Conservation (phyloP, 371 early-diverging fungal genomes). For the Syncephalastrum racemosum region DNA sequence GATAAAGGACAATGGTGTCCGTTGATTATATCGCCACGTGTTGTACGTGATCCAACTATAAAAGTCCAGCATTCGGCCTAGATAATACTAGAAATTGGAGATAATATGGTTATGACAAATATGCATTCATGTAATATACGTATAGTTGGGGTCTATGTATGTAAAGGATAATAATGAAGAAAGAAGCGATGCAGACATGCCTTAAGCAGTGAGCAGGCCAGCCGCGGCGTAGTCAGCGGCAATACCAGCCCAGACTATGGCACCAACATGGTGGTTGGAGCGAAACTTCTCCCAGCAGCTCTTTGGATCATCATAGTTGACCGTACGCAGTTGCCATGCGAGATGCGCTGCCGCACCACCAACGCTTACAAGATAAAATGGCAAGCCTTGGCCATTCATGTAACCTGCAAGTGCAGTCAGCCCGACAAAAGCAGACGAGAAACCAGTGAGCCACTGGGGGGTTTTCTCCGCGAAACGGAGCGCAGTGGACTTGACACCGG, state of each 20-base stretch:
- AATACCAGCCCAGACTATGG: constrained; percentile 73
- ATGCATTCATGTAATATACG: no score
- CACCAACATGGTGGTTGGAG: constrained; percentile 78
- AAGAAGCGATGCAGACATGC: no score
- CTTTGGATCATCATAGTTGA: constrained; percentile 65
- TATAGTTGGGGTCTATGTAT: no score
- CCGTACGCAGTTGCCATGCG: constrained; percentile 78
- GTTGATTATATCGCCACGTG: no score
- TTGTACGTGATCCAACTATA: no score
- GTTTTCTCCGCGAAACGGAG: constrained; percentile 80
- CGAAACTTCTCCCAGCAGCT: constrained; percentile 77
- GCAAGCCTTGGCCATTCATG: constrained; percentile 74
- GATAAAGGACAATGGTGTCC: no score
- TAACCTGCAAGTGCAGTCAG: constrained; percentile 75
- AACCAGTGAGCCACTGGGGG: constrained; percentile 68
- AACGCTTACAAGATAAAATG: constrained; percentile 72
- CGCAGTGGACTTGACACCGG: constrained; percentile 93
- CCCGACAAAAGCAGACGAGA: constrained; percentile 70
- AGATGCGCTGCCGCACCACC: constrained; percentile 78
- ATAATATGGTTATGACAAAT: no score
- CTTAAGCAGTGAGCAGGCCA: not conserved
- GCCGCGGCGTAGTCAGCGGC: constrained; percentile 45
- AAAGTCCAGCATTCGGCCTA: no score
- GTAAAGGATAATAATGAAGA: no score
- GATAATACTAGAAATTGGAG: no score